Conservation (phyloP, 2,329 filamentous ascomycete species). For the Albophoma yamanashiensis region DNA sequence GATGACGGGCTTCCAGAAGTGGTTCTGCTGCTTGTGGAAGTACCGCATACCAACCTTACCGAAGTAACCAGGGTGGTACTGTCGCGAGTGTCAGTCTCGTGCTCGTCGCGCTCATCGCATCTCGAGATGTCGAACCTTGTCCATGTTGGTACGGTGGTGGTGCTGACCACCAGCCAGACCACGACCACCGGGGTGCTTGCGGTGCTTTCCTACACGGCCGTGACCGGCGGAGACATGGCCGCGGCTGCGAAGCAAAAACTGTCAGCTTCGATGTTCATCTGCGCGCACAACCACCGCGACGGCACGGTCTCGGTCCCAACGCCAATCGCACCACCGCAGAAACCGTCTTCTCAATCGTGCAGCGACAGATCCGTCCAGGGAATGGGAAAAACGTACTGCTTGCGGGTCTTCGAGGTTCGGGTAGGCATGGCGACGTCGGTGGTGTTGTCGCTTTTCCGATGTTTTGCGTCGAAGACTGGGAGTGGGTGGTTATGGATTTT, state of each 20-base stretch:
- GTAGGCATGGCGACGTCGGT: constrained; percentile 57
- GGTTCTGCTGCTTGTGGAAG: constrained; percentile 94
- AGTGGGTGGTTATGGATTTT: constrained; percentile 28
- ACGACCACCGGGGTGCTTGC: constrained; percentile 80
- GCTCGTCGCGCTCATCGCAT: constrained; percentile 1
- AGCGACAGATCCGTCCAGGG: constrained; percentile 5
- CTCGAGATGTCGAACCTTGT: constrained; percentile 61
- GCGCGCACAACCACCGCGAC: not conserved
- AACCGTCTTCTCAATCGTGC: not conserved
- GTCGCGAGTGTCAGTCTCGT: constrained; percentile 23
- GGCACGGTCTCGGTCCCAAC: not conserved
- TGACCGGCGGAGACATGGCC: constrained; percentile 98
- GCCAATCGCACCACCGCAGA: not conserved
- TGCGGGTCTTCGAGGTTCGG: constrained; percentile 65
- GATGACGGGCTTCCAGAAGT: constrained; percentile 98
- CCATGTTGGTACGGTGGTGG: constrained; percentile 53
- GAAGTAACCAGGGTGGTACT: constrained; percentile 99
- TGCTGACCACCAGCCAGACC: constrained; percentile 97
- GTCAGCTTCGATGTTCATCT: constrained; percentile 7
- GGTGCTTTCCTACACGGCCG: constrained; percentile 97
- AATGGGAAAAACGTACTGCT: constrained; percentile 50
- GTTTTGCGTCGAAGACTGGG: constrained; percentile 22
- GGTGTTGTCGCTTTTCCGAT: constrained; percentile 32
- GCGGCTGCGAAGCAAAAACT: constrained; percentile 48
- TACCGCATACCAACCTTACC: constrained; percentile 92